Conservation (phyloP, 2,329 filamentous ascomycete genomes). For the Trichoderma breve region DNA sequence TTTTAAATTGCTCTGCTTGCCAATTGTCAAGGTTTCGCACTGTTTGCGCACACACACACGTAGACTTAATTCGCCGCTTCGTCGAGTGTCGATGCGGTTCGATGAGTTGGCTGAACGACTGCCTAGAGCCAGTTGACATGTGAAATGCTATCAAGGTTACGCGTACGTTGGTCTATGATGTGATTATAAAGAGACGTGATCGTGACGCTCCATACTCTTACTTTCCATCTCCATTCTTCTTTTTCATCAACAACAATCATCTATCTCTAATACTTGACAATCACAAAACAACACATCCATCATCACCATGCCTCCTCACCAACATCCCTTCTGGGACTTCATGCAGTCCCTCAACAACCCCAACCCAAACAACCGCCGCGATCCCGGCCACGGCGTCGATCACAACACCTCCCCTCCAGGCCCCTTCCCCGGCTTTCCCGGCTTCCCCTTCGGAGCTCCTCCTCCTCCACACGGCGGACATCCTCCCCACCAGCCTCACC, state of each 20-base stretch:
- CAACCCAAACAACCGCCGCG: not conserved
- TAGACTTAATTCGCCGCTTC: not conserved
- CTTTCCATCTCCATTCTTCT: not conserved
- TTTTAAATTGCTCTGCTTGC: not conserved
- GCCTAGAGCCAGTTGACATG: not conserved
- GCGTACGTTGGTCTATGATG: not conserved
- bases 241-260: not conserved
- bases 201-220: not conserved
- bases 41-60: not conserved
- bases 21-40: not conserved
- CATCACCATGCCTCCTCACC: slow-evolving; percentile 5
- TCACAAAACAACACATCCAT: not conserved
- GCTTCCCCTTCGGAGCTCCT: slow-evolving; percentile 35
- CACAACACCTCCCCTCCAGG: slow-evolving; percentile 28
- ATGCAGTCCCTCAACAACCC: slow-evolving; percentile 32
- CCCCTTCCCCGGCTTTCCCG: slow-evolving; percentile 21
- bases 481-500: not conserved
- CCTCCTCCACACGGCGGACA: not conserved
- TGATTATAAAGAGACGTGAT: not conserved
- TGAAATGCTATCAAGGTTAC: not conserved
- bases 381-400: slow-evolving; percentile 39
- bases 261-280: not conserved
- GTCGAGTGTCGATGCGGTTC: not conserved
- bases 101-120: slow-evolving; percentile 7
- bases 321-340: slow-evolving; percentile 36